A percentile compares a stretch with the other conserved stretches of the same genome.
Evolutionary conservation across 2,329 filamentous ascomycete species (phyloP).

Genomic region (Cladosporium sp.): DNA sequence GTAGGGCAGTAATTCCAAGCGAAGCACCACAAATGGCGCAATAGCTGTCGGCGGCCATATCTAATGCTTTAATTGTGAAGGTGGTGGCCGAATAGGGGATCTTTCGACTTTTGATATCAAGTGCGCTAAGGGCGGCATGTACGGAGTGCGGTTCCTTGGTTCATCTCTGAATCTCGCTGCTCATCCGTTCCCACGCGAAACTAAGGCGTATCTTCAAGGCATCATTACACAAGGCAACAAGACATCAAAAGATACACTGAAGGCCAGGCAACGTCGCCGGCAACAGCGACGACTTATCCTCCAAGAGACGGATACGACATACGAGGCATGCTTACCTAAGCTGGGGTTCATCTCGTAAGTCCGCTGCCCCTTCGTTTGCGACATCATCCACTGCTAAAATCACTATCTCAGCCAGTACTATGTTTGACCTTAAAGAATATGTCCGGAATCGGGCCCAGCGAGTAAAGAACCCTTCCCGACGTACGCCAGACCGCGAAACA

Average conservation of each 20-base stretch:
- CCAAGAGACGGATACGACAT: no score
- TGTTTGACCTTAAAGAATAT: neutral
- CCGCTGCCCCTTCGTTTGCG: neutral
- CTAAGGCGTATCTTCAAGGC: no score
- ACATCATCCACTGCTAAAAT: neutral
- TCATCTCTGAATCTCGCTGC: no score
- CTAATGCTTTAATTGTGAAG: neutral
- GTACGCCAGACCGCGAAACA: slow-evolving; percentile 5
- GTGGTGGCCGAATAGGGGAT: neutral
- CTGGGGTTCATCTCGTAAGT: neutral
- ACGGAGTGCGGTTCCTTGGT: neutral
- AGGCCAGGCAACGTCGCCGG: neutral
- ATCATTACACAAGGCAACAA: neutral
- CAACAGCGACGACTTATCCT: no score
- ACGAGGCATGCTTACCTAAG: neutral
- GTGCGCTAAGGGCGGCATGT: neutral
- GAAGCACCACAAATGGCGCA: neutral
- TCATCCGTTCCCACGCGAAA: no score
- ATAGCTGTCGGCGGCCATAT: neutral
- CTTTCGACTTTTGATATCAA: neutral
- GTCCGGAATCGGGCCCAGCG: neutral
- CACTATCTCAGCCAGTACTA: neutral
- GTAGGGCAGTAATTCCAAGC: neutral
- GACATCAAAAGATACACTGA: no score
- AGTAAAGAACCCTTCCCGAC: neutral